Percentiles rank a stretch among this genome's conserved stretches.
phyloP scores from a whole-genome alignment of 192 early-diverging fungal genomes.

The Kappamyces sp. region DNA sequence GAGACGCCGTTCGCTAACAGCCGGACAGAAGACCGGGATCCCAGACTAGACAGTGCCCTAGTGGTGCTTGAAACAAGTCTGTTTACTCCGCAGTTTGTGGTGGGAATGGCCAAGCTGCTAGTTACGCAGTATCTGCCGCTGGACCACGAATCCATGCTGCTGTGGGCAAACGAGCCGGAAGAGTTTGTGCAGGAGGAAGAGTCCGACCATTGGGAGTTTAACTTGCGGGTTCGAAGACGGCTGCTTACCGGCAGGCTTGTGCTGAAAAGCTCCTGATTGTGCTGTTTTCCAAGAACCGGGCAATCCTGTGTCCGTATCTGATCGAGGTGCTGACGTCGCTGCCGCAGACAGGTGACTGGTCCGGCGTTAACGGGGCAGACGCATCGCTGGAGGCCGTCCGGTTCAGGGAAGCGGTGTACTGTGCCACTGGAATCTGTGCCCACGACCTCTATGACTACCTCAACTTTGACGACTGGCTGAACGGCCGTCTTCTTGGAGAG shows the following conservation, averaged over 20 bases:
- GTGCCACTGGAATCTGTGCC: slow-evolving; percentile 72
- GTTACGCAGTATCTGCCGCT: slow-evolving; percentile 70
- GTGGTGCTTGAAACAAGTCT: slow-evolving; percentile 56
- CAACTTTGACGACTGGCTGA: slow-evolving; percentile 76
- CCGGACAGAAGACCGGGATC: slow-evolving; percentile 42
- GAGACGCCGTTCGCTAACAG: not conserved
- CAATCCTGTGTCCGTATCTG: slow-evolving; percentile 54
- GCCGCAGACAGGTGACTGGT: slow-evolving; percentile 21
- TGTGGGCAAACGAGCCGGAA: slow-evolving; percentile 85
- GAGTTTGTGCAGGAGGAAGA: slow-evolving; percentile 73
- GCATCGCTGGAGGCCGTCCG: slow-evolving; percentile 34
- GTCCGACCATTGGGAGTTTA: slow-evolving; percentile 80
- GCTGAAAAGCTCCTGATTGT: slow-evolving; percentile 80
- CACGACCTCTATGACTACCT: slow-evolving; percentile 74
- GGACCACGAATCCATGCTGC: slow-evolving; percentile 59
- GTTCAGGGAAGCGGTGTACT: slow-evolving; percentile 74
- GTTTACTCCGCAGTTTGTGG: slow-evolving; percentile 64
- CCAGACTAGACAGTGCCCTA: slow-evolving; percentile 42
- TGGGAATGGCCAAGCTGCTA: slow-evolving; percentile 60
- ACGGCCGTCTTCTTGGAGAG: slow-evolving; percentile 46
- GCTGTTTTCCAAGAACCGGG: slow-evolving; percentile 62
- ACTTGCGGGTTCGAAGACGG: slow-evolving; percentile 49
- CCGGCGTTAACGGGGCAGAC: not conserved
- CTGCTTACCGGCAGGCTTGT: slow-evolving; percentile 49
- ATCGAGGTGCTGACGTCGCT: slow-evolving; percentile 53